Evolutionary conservation across 2,329 filamentous ascomycete species (phyloP), one percentile per base, ranked within the genome.

Genomic region (Colletotrichum sp.): DNA sequence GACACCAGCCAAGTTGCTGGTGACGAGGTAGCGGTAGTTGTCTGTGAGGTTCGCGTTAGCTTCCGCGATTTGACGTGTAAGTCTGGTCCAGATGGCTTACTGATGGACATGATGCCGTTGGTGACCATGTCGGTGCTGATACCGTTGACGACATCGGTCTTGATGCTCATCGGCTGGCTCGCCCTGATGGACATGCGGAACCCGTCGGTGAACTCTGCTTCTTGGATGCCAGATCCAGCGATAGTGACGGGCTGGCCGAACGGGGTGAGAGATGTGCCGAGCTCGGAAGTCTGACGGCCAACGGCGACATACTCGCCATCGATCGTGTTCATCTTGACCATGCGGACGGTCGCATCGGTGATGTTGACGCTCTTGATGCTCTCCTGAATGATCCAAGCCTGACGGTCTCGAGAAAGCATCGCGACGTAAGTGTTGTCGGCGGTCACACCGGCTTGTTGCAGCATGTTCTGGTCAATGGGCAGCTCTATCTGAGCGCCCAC

Each of bases 11-110:
- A 79, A 61, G 63, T 77, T 79, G 52, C 76, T 79, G 32, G 78
- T 79, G 28, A 79, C 78, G 27, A 79, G 78, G n/a, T 79, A 79
- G 13, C 78, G 73, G 63, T 77, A 79, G 71, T 79, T 79, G 71
- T 79, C 78, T 79, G 32, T 52, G 32, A 22, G 12, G 1, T 25
- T 13, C 0, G 22, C 44, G 13, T 76, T n/a, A 73, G 71, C 15
- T 2, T 15, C 2, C 32, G 6, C 7, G 9, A 32, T n/a, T 9
- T 44, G 2, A 6, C 8, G 8, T 19, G 34, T 19, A 8, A 15
- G 30, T 15, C n/a, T 25, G 12, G 1, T 8, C 3, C 5, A 2
- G 4, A 1, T 3, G 4, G 64, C 78, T 74, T 57, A 79, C 78
- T 79, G 36, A 79, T 74, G 48, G 77, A 72, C 76, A 74, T 75